phyloP scores from a whole-genome alignment of 2,329 filamentous ascomycete genomes.

The Xylariales sp. region DNA sequence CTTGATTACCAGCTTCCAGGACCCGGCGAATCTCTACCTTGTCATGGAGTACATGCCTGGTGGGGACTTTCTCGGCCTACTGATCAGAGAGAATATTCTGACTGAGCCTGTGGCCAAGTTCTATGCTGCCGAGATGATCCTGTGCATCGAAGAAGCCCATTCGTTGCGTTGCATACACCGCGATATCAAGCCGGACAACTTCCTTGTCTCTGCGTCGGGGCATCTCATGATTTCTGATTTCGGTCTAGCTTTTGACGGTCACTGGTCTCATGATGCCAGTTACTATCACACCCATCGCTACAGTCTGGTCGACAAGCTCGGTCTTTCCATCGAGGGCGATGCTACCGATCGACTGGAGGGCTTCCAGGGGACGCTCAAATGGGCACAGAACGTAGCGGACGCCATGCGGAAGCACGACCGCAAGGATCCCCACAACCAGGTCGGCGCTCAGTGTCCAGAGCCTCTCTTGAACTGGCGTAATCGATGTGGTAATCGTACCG shows the following conservation, averaged over 20 bases:
- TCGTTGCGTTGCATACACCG: constrained; percentile 86
- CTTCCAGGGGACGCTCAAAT: constrained; percentile 30
- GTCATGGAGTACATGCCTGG: constrained; percentile 99
- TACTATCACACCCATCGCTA: constrained; percentile 85
- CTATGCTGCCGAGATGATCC: constrained; percentile 93
- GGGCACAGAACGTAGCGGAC: constrained; percentile 33
- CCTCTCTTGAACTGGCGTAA: constrained; percentile 67
- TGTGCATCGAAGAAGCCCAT: constrained; percentile 91
- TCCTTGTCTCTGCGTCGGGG: constrained; percentile 80
- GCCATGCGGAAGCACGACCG: constrained; percentile 36
- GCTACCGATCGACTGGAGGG: constrained; percentile 53
- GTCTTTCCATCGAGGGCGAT: constrained; percentile 70
- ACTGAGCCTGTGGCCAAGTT: constrained; percentile 74
- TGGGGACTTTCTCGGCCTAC: constrained; percentile 82
- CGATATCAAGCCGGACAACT: constrained; percentile 96
- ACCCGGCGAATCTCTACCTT: constrained; percentile 77
- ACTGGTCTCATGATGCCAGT: constrained; percentile 85
- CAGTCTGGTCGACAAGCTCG: constrained; percentile 69
- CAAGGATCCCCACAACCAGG: constrained; percentile 32
- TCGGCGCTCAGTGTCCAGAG: constrained; percentile 31
- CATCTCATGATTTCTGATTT: constrained; percentile 97
- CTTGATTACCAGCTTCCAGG: constrained; percentile 84
- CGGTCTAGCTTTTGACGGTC: constrained; percentile 88
- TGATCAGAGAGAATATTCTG: constrained; percentile 81
- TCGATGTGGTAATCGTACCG: constrained; percentile 60